Evolutionary conservation across 768 basidiomycete genomes (phyloP).

Genomic region (Amanita subjunquillea): DNA sequence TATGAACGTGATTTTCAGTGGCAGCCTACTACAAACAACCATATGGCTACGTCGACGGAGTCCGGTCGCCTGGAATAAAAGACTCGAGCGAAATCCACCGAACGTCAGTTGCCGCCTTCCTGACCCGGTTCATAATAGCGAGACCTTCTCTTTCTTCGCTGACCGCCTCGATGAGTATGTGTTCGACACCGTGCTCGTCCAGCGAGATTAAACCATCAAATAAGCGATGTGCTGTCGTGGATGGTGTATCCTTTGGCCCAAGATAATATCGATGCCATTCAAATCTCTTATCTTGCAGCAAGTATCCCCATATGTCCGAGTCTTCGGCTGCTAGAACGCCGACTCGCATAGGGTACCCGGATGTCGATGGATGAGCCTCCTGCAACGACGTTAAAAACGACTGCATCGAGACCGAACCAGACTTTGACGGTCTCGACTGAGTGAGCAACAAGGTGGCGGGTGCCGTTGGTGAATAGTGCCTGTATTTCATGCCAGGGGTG

Average conservation of each 20-base stretch:
- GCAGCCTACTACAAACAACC: too few species aligned
- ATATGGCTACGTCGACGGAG: neutral
- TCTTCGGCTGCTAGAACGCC: slow-evolving; percentile 64
- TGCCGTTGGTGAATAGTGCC: slow-evolving; percentile 88
- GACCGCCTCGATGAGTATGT: slow-evolving; percentile 82
- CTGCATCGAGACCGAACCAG: slow-evolving; percentile 17
- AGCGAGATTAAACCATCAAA: slow-evolving; percentile 83
- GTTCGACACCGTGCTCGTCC: slow-evolving; percentile 65
- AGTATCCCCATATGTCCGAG: slow-evolving; percentile 29
- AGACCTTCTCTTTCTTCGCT: slow-evolving; percentile 74
- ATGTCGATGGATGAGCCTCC: slow-evolving; percentile 7
- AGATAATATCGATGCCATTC: slow-evolving; percentile 49
- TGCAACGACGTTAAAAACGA: slow-evolving; percentile 34
- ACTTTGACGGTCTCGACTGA: slow-evolving; percentile 29
- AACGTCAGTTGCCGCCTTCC: slow-evolving; percentile 73
- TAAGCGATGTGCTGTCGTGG: slow-evolving; percentile 66
- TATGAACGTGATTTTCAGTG: too few species aligned
- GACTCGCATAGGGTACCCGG: slow-evolving; percentile 31
- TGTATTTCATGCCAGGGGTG: slow-evolving; percentile 98
- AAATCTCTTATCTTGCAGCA: slow-evolving; percentile 24
- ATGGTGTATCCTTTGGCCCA: slow-evolving; percentile 43
- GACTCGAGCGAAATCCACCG: slow-evolving; percentile 20
- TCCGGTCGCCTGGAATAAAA: neutral
- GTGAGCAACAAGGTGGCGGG: slow-evolving; percentile 72
- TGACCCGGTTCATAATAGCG: slow-evolving; percentile 90